Percentiles rank a stretch among this genome's conserved stretches.
Conservation (phyloP, 306 rosid species). For the Rosa persica region DNA sequence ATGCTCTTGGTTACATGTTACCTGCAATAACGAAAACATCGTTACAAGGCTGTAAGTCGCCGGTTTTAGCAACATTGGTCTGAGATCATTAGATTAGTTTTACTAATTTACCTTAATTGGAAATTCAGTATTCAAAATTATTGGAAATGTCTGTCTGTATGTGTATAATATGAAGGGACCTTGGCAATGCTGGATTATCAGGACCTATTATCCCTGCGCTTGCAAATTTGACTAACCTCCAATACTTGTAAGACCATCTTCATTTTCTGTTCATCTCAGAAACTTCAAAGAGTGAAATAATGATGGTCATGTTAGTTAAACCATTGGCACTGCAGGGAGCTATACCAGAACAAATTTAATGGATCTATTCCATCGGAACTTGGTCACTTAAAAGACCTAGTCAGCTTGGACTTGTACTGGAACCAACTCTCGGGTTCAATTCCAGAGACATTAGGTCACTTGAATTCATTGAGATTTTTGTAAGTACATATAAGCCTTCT, state of each 20-base stretch:
- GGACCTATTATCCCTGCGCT: constrained; percentile 32
- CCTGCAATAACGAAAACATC: neutral
- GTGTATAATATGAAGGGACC: constrained; percentile 26
- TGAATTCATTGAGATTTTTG: constrained; percentile 27
- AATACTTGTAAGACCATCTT: constrained; percentile 22
- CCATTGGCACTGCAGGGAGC: constrained; percentile 11
- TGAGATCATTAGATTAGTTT: neutral
- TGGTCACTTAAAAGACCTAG: constrained; percentile 13
- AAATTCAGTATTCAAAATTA: neutral
- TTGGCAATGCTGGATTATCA: constrained; percentile 22
- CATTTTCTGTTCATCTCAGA: neutral
- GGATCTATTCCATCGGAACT: constrained; percentile 33
- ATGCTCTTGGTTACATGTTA: constrained; percentile 35
- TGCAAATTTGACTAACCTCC: constrained; percentile 29
- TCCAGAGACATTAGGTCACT: constrained; percentile 26
- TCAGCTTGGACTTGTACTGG: constrained; percentile 15
- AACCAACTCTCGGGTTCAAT: constrained; percentile 23
- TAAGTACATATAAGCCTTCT: constrained; percentile 6
- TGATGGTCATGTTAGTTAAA: neutral
- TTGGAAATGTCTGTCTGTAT: neutral
- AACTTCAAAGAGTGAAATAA: neutral
- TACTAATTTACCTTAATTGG: neutral
- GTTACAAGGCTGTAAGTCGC: constrained; percentile 29
- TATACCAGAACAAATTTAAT: constrained; percentile 17
- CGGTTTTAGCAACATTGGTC: neutral